Evolutionary conservation across 495 filamentous ascomycete species (phyloP).

Genomic region (Cercophora scortea): DNA sequence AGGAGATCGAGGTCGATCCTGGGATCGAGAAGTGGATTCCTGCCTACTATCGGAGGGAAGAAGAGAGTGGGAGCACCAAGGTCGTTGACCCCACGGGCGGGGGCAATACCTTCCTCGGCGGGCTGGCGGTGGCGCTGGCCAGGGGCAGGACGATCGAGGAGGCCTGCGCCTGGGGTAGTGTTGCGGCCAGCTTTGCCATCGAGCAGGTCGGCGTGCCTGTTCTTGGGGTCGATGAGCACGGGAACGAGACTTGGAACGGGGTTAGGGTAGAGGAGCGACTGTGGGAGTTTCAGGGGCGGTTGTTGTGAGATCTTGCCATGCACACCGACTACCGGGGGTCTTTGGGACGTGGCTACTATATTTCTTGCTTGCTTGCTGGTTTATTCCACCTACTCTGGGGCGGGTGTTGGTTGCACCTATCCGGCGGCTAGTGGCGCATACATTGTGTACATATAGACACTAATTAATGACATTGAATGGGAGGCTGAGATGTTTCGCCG

Average conservation of each 20-base stretch:
- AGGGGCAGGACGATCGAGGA: slow-evolving; percentile 53
- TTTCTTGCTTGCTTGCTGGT: too few relatives aligned
- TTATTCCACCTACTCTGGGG: too few relatives aligned
- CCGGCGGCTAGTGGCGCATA: too few relatives aligned
- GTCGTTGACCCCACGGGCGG: slow-evolving; percentile 95
- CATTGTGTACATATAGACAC: too few relatives aligned
- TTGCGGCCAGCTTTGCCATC: slow-evolving; percentile 88
- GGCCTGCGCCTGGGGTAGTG: slow-evolving; percentile 69
- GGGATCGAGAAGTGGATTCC: slow-evolving; percentile 52
- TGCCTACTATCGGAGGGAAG: slow-evolving; percentile 46
- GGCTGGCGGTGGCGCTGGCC: slow-evolving; percentile 65
- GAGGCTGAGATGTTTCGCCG: too few relatives aligned
- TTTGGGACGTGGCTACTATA: too few relatives aligned
- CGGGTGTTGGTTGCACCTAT: too few relatives aligned
- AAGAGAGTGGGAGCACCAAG: slow-evolving; percentile 24
- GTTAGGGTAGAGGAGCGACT: slow-evolving; percentile 46
- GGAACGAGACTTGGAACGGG: slow-evolving; percentile 73
- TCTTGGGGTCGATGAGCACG: slow-evolving; percentile 42
- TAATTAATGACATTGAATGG: too few relatives aligned
- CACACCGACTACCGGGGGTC: too few relatives aligned
- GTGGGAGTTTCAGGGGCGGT: slow-evolving; percentile 36
- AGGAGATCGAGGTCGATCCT: slow-evolving; percentile 50
- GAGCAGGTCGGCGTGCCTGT: slow-evolving; percentile 84
- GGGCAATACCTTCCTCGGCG: slow-evolving; percentile 88
- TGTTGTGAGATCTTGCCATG: slow-evolving; percentile 1